Conservation (phyloP, 2,329 filamentous ascomycete species). For the Cordyceps fumosorosea region DNA sequence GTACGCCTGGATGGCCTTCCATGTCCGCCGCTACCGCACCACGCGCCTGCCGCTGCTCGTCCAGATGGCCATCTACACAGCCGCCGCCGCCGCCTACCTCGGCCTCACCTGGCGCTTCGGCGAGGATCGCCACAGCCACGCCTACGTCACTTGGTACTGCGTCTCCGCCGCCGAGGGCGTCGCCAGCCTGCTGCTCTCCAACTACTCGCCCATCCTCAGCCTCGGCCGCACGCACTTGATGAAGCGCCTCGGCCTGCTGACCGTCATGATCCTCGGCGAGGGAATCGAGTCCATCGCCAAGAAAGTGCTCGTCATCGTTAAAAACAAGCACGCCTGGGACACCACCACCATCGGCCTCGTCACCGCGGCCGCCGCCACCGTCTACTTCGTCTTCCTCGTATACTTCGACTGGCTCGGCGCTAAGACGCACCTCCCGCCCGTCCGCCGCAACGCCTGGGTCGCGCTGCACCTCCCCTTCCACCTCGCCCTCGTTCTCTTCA, state of each 20-base stretch:
- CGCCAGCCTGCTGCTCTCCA: slow-evolving; percentile 46
- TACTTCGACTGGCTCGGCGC: slow-evolving; percentile 58
- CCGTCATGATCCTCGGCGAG: slow-evolving; percentile 60
- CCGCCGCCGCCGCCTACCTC: slow-evolving; percentile 32
- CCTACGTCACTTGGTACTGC: slow-evolving; percentile 44
- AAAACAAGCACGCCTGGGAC: slow-evolving; percentile 35
- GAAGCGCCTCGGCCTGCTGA: slow-evolving; percentile 56
- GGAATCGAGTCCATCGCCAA: slow-evolving; percentile 53
- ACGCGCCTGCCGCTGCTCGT: slow-evolving; percentile 29
- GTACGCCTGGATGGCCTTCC: slow-evolving; percentile 42
- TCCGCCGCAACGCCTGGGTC: slow-evolving; percentile 54
- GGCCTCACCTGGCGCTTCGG: slow-evolving; percentile 35
- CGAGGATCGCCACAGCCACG: slow-evolving; percentile 24
- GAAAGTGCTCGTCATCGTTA: slow-evolving; percentile 45
- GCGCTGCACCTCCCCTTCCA: slow-evolving; percentile 57
- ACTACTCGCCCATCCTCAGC: slow-evolving; percentile 48
- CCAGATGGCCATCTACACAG: slow-evolving; percentile 30
- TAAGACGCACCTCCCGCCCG: slow-evolving; percentile 46
- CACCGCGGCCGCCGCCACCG: slow-evolving; percentile 31
- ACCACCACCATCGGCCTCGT: slow-evolving; percentile 34
- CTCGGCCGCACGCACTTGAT: slow-evolving; percentile 58
- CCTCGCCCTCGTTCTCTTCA: slow-evolving; percentile 54
- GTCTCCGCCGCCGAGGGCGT: slow-evolving; percentile 47
- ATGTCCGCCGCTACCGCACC: slow-evolving; percentile 34
- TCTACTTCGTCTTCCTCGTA: slow-evolving; percentile 41